A percentile compares a stretch with the other conserved stretches of the same genome.
These are phyloP conservation scores for Pseudogymnoascus sp. DNA, from an alignment of 2,329 filamentous ascomycete species.

Conservation along the genomic window DNA sequence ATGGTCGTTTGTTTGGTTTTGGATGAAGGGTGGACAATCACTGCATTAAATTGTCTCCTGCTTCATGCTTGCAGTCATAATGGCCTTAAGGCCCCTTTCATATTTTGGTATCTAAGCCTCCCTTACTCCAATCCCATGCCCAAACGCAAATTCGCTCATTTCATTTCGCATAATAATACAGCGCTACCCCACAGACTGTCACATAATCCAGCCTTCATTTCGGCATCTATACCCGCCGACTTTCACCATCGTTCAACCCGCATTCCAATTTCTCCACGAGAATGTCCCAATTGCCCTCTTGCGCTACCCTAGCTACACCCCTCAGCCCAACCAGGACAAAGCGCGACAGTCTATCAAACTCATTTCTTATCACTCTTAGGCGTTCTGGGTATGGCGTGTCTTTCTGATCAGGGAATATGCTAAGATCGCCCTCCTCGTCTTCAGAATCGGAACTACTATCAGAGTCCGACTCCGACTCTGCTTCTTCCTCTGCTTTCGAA, in stretches of 20 bases:
- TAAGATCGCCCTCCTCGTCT: slow-evolving; percentile 25
- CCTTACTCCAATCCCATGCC: background rate
- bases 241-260: slow-evolving; percentile 24
- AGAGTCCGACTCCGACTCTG: slow-evolving; percentile 25
- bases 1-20: background rate
- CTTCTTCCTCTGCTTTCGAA: slow-evolving; percentile 20
- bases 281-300: slow-evolving; percentile 68
- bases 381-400: slow-evolving; percentile 41
- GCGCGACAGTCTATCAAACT: slow-evolving; percentile 58
- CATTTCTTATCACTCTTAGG: slow-evolving; percentile 49
- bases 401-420: slow-evolving; percentile 25
- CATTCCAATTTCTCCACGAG: slow-evolving; percentile 72
- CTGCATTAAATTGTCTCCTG: background rate
- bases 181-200: background rate
- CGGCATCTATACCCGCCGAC: background rate
- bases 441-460: slow-evolving; percentile 21
- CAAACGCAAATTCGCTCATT: background rate
- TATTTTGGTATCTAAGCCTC: background rate
- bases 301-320: slow-evolving; percentile 66
- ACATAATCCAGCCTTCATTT: background rate
- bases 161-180: background rate
- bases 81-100: background rate
- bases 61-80: background rate
- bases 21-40: no score
- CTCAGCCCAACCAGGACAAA: slow-evolving; percentile 69